Evolutionary conservation across 140 eudicot genomes (phyloP).

Genomic region (Stevia rebaudiana): DNA sequence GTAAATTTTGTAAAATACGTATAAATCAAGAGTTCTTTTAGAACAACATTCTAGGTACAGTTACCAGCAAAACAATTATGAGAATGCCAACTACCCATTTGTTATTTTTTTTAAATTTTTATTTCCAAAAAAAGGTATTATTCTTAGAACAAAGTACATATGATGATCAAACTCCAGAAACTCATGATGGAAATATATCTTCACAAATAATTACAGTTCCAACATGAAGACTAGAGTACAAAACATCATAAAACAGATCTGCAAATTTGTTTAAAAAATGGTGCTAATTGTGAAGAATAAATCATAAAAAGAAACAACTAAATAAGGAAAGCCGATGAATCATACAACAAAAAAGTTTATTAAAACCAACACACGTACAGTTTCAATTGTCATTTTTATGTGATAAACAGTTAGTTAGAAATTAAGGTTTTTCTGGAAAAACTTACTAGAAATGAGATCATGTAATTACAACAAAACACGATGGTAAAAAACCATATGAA

Average conservation of each 20-base stretch:
- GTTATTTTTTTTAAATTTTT: slow-evolving; percentile 2
- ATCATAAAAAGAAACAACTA: slow-evolving; percentile 2
- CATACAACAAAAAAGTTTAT: slow-evolving; percentile 1
- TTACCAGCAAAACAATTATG: slow-evolving; percentile 6
- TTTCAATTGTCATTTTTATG: neutral
- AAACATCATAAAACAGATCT: slow-evolving; percentile 32
- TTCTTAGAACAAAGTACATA: slow-evolving; percentile 19
- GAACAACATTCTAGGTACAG: neutral
- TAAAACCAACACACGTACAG: slow-evolving; percentile 1
- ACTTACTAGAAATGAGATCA: too few species aligned
- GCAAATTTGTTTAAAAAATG: slow-evolving; percentile 16
- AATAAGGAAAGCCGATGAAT: slow-evolving; percentile 12
- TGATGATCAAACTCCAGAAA: slow-evolving; percentile 15
- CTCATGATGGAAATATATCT: slow-evolving; percentile 3
- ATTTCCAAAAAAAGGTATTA: neutral
- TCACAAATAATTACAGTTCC: slow-evolving; percentile 13
- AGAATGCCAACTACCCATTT: slow-evolving; percentile 19
- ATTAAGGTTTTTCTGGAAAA: too few species aligned
- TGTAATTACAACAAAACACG: too few species aligned
- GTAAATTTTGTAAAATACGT: slow-evolving; percentile 1
- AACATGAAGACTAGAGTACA: slow-evolving; percentile 8
- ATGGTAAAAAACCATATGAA: too few species aligned
- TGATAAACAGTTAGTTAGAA: too few species aligned
- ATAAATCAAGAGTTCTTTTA: neutral
- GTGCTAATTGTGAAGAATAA: neutral